Base-by-base conservation (phyloP, 164 flowering plant genomes). In the Magnolia officinalis region DNA sequence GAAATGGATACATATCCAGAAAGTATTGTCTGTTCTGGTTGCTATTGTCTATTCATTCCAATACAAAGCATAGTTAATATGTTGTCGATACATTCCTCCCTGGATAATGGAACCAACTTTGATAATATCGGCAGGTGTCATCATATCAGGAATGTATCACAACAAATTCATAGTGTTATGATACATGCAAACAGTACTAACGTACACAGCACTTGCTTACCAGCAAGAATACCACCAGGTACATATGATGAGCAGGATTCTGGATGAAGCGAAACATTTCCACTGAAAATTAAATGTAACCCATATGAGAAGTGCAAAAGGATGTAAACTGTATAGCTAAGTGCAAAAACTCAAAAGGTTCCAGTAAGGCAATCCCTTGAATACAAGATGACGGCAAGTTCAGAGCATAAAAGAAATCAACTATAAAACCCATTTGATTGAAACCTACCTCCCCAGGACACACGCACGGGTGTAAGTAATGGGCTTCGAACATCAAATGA, bases 151-250 rank as follows among this genome's bases (percentile, higher is more conserved):
- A 55, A 16, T 55, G 13, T 16, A 55, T 55, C 2, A 55, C 61
- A 55, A 9, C 11, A 8, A 37, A 37, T 37, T 37, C 45, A 37
- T 37, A 37, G 6, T 2, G 6, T 37, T 37, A 37, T 37, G 61
- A 55, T 55, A 16, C 13, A 55, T 11, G 61, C 61, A 55, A 37
- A 55, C 61, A 13, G 59, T 55, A 11, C 18, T 11, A 55, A n/a
- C n/a, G 29, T 20, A 68, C 50, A 65, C 9, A 68, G 67, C 4
- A 63, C 9, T 10, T 4, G 58, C 89, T 82, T 85, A 93, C 98
- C 98, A 72, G 98, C 98, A 80, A 93, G 97, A 78, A 95, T 90
- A 69, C 98, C 98, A 70, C 98, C 98, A 70, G 70, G 77, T 65
- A 93, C 87, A 86, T 82, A 77, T 1, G 89, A 75, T 23, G 84